A percentile compares a stretch with the other conserved stretches of the same genome.
phyloP scores from a whole-genome alignment of 495 filamentous ascomycete species.

The Coniosporium apollinis region DNA sequence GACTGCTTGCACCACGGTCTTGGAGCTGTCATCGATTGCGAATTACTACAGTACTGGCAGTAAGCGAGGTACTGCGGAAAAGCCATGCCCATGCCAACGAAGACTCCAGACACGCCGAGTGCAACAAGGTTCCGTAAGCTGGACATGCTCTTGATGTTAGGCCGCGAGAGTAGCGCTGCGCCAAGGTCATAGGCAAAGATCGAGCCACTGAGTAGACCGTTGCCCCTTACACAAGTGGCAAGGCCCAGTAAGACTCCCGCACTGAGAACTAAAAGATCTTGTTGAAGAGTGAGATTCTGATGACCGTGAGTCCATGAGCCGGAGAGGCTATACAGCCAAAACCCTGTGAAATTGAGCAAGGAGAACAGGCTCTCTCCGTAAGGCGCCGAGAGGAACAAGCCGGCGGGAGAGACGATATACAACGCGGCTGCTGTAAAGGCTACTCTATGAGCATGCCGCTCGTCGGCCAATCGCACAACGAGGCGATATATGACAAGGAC shows the following conservation, averaged over 20 bases:
- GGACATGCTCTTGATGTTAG: constrained; percentile 7
- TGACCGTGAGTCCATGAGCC: too few relatives aligned
- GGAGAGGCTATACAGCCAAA: background rate
- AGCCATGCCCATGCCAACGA: constrained; percentile 46
- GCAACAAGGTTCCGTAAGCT: constrained; percentile 29
- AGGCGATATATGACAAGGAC: constrained; percentile 53
- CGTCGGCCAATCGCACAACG: constrained; percentile 27
- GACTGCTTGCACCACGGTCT: constrained; percentile 58
- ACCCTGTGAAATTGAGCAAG: constrained; percentile 55
- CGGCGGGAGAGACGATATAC: constrained; percentile 73
- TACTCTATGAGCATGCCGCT: constrained; percentile 23
- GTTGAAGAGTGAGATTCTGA: background rate
- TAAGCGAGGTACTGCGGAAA: constrained; percentile 67
- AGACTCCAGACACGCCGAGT: constrained; percentile 45
- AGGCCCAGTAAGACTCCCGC: constrained; percentile 54
- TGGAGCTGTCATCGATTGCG: constrained; percentile 11
- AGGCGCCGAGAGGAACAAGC: constrained; percentile 77
- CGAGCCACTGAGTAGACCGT: constrained; percentile 72
- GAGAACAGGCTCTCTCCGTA: constrained; percentile 71
- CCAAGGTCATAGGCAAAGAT: constrained; percentile 45
- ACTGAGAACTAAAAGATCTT: constrained; percentile 33
- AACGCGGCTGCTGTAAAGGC: constrained; percentile 52
- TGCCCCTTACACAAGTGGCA: constrained; percentile 64
- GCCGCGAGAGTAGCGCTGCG: constrained; percentile 13
- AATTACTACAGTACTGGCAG: constrained; percentile 42